Evolutionary conservation across 179 eudicot species (phyloP).

Genomic region (Drosera spatulata): DNA sequence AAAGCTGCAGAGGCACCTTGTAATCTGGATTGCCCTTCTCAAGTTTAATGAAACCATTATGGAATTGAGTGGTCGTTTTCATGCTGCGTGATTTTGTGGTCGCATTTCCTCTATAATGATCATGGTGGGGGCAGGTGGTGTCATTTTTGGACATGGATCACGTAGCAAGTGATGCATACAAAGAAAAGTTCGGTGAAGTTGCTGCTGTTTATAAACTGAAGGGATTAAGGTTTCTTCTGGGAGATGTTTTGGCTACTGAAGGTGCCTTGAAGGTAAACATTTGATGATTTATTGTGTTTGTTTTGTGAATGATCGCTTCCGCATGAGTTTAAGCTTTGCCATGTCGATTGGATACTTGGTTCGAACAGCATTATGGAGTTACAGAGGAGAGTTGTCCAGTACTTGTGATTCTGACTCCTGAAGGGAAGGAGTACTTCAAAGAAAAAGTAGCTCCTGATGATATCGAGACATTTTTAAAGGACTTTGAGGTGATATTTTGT

Average conservation of each 20-base stretch:
- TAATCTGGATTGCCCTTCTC: too few species aligned
- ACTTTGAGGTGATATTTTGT: conserved; percentile 37
- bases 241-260: conserved; percentile 70
- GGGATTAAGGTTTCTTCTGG: conserved; percentile 72
- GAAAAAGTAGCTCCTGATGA: conserved; percentile 56
- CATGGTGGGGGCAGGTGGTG: conserved; percentile 42
- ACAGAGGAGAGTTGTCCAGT: conserved; percentile 67
- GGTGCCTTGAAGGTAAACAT: conserved; percentile 81
- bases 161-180: conserved; percentile 50
- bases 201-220: conserved; percentile 69
- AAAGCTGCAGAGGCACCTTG: too few species aligned
- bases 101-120: not conserved
- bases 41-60: too few species aligned
- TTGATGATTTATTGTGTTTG: not conserved
- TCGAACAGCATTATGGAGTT: conserved; percentile 62
- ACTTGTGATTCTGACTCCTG: conserved; percentile 57
- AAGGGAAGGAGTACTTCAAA: conserved; percentile 67
- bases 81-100: not conserved
- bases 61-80: too few species aligned
- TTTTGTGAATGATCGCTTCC: not conserved
- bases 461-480: conserved; percentile 62
- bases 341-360: conserved; percentile 3
- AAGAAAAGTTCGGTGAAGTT: conserved; percentile 59
- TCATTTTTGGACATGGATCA: conserved; percentile 63
- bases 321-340: not conserved